A percentile compares a stretch with the other conserved stretches of the same genome.
These are phyloP conservation scores for Puccinia horiana DNA, from an alignment of 1,284 basidiomycete species.

Conservation along the genomic window DNA sequence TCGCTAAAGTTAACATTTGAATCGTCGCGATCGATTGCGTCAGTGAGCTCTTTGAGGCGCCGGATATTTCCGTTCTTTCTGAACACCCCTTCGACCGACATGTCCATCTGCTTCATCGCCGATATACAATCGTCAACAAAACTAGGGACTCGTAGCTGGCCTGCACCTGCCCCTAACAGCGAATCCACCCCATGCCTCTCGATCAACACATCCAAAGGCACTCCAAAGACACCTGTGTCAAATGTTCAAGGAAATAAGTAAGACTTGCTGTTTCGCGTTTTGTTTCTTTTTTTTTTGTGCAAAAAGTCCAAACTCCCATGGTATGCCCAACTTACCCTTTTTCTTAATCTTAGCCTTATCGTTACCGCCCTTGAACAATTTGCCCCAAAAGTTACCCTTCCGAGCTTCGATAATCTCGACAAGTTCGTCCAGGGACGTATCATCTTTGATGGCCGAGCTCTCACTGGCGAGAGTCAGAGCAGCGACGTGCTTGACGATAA, in stretches of 20 bases:
- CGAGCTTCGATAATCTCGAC: constrained; percentile 88
- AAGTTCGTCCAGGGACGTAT: constrained; percentile 86
- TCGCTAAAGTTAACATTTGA: constrained; percentile 71
- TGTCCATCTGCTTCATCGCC: constrained; percentile 99
- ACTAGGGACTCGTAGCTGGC: constrained; percentile 83
- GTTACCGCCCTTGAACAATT: constrained; percentile 85
- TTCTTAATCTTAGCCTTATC: constrained; percentile 66
- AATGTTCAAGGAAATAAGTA: neutral
- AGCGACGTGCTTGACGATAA: constrained; percentile 89
- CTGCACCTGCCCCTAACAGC: constrained; percentile 76
- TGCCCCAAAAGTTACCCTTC: constrained; percentile 95
- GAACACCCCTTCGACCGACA: constrained; percentile 99
- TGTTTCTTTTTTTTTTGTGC: neutral
- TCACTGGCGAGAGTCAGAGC: constrained; percentile 71
- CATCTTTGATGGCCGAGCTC: constrained; percentile 73
- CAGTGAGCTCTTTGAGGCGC: constrained; percentile 82
- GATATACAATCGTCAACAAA: constrained; percentile 97
- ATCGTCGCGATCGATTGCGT: constrained; percentile 89
- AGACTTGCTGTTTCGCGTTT: neutral
- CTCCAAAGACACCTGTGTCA: constrained; percentile 66
- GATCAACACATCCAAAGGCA: constrained; percentile 90
- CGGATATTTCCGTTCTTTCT: constrained; percentile 97
- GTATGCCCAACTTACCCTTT: constrained; percentile 52
- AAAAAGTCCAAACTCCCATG: constrained; percentile 20
- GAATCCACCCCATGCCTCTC: constrained; percentile 94